These are phyloP conservation scores for Lachancea waltii DNA, from an alignment of 805 yeast genomes.

Conservation along the genomic window DNA sequence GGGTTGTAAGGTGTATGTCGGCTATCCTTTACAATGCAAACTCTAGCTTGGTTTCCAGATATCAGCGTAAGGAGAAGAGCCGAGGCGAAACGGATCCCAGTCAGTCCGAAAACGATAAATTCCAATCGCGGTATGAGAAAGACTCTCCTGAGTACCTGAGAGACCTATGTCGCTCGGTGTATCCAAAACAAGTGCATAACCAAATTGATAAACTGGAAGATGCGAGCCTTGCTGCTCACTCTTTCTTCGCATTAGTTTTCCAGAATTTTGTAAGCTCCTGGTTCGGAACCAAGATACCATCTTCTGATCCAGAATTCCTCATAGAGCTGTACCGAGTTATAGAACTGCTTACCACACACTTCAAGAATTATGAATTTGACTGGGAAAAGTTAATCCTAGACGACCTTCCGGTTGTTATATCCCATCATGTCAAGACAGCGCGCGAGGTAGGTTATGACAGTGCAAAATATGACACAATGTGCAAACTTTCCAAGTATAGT, in stretches of 20 bases:
- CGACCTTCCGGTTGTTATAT: conserved; percentile 24
- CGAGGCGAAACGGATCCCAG: conserved; percentile 1
- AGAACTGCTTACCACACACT: not conserved
- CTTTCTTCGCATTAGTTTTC: conserved; percentile 22
- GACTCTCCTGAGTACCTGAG: conserved; percentile 22
- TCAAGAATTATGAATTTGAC: conserved; percentile 7
- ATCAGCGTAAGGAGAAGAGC: conserved; percentile 19
- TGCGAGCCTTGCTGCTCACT: conserved; percentile 16
- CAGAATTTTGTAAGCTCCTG: conserved; percentile 25
- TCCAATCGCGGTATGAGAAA: conserved; percentile 14
- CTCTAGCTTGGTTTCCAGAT: conserved; percentile 25
- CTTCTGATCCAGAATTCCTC: conserved; percentile 21
- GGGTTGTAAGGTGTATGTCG: conserved; percentile 12
- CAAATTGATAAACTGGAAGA: conserved; percentile 11
- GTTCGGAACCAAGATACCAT: conserved; percentile 30
- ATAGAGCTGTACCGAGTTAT: conserved; percentile 1
- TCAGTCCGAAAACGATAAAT: conserved; percentile 13
- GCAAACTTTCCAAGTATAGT: too few species aligned
- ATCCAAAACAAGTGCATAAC: conserved; percentile 17
- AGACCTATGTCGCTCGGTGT: conserved; percentile 24
- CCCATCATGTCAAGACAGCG: conserved; percentile 23
- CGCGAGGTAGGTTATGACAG: too few species aligned
- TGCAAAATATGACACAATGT: too few species aligned
- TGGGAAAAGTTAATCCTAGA: conserved; percentile 18
- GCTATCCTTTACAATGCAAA: conserved; percentile 28